phyloP scores from a whole-genome alignment of 2,329 filamentous ascomycete genomes.

The Fusarium udum region DNA sequence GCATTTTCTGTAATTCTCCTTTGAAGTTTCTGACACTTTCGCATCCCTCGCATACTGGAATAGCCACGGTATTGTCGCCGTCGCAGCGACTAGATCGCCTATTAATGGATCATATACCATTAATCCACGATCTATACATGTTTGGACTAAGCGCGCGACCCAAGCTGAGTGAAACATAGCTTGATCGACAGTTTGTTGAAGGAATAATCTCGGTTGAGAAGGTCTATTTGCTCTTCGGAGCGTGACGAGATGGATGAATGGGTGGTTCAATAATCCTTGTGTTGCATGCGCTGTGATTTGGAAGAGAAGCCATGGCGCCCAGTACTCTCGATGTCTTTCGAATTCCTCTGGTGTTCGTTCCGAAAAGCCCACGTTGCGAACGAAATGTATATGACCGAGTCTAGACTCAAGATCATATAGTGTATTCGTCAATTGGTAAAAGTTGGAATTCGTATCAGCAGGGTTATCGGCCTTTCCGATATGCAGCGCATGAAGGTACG shows the following conservation, averaged over 20 bases:
- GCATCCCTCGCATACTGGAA: slow-evolving; percentile 38
- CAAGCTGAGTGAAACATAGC: slow-evolving; percentile 39
- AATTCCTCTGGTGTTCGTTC: slow-evolving; percentile 31
- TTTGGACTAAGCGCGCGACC: slow-evolving; percentile 34
- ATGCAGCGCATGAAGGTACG: slow-evolving; percentile 30
- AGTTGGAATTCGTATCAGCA: slow-evolving; percentile 30
- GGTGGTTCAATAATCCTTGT: slow-evolving; percentile 32
- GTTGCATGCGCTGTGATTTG: slow-evolving; percentile 34
- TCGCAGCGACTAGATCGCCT: slow-evolving; percentile 34
- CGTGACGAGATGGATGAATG: slow-evolving; percentile 35
- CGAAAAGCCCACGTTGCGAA: slow-evolving; percentile 37
- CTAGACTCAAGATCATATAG: slow-evolving; percentile 30
- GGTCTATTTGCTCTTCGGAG: slow-evolving; percentile 16
- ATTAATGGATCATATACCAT: slow-evolving; percentile 33
- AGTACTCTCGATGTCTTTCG: slow-evolving; percentile 30
- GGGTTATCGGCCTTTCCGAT: slow-evolving; percentile 29
- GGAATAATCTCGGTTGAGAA: slow-evolving; percentile 26
- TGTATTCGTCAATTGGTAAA: slow-evolving; percentile 31
- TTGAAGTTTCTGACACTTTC: slow-evolving; percentile 22
- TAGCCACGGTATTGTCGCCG: slow-evolving; percentile 36
- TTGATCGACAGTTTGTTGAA: slow-evolving; percentile 37
- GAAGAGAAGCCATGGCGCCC: slow-evolving; percentile 33
- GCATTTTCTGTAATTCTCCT: slow-evolving; percentile 31
- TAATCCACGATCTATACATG: slow-evolving; percentile 33
- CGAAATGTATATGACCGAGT: slow-evolving; percentile 28